Evolutionary conservation across 768 basidiomycete genomes (phyloP), one percentile per base, ranked within the genome.

Genomic region (Leccinellum rugosiceps): DNA sequence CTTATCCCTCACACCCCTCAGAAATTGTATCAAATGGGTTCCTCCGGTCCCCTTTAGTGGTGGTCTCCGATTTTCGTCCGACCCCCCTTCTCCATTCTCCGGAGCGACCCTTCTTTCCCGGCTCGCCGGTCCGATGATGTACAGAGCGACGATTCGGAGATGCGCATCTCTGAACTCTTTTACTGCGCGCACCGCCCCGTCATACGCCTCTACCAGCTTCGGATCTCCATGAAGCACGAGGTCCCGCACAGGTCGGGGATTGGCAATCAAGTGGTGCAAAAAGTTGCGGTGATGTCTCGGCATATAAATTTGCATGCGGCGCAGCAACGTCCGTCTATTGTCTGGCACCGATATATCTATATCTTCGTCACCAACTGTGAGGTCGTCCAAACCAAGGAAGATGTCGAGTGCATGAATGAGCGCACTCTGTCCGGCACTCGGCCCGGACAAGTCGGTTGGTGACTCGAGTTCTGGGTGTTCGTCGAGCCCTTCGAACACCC

Each of bases 291-390:
- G 91, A 61, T 86, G 83, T 10, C 83, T 79, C 7, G 91, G 90
- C 91, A 94, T 94, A 72, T 94, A 93, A 5, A 74, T 71, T 54
- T 87, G 81, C 90, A 92, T 91, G 32, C 87, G 80, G 50, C 81
- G 75, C 55, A 92, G 80, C 67, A 90, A 85, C 5, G 82, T 56
- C 63, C 63, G 54, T 30, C 58, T 55, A 49, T 63, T 59, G 4
- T 62, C 57, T 10, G 38, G 32, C 8, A 21, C 5, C n/a, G 19
- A n/a, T 52, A 6, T 28, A 6, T 28, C 6, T 28, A 6, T 28
- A 6, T 28, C 6, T 28, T 48, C 46, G 2, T 52, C 46, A 3
- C 52, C 48, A 2, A 68, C 66, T 54, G 72, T 73, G 38, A 75
- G 75, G 55, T 76, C 74, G 63, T 87, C 83, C 6, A 90, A 76